phyloP scores from a whole-genome alignment of 371 early-diverging fungal genomes.

The Mortierella sp. region DNA sequence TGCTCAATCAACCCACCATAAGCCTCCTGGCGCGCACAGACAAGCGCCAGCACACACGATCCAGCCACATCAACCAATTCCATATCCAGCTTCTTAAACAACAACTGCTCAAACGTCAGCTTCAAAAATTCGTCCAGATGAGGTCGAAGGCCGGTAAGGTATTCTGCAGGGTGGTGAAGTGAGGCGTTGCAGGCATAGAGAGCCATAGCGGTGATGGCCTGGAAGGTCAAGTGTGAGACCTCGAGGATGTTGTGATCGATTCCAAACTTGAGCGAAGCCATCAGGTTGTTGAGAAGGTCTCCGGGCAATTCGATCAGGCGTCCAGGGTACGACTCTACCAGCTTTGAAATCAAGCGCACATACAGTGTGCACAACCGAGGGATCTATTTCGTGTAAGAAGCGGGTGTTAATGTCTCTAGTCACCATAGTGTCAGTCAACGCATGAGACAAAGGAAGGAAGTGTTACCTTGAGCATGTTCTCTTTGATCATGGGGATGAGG shows the following conservation, averaged over 20 bases:
- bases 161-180: conserved; percentile 19
- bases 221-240: conserved; percentile 72
- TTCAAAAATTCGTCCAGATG: conserved; percentile 69
- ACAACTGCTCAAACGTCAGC: conserved; percentile 64
- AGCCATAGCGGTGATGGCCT: conserved; percentile 73
- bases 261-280: conserved; percentile 78
- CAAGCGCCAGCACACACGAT: conserved; percentile 70
- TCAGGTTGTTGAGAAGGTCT: conserved; percentile 68
- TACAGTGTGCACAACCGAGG: conserved; percentile 79
- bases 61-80: conserved; percentile 71
- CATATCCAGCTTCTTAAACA: conserved; percentile 74
- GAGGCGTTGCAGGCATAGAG: conserved; percentile 65
- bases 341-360: conserved; percentile 73
- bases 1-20: conserved; percentile 67
- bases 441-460: neutral
- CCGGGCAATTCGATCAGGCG: conserved; percentile 70
- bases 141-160: conserved; percentile 49
- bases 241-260: conserved; percentile 73
- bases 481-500: conserved; percentile 78
- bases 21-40: conserved; percentile 67
- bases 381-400: conserved; percentile 60
- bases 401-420: neutral
- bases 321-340: conserved; percentile 79
- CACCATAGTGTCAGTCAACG: neutral
- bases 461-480: conserved; percentile 79